phyloP scores from a whole-genome alignment of 305 asterid genomes.

The Rubia tinctorum region DNA sequence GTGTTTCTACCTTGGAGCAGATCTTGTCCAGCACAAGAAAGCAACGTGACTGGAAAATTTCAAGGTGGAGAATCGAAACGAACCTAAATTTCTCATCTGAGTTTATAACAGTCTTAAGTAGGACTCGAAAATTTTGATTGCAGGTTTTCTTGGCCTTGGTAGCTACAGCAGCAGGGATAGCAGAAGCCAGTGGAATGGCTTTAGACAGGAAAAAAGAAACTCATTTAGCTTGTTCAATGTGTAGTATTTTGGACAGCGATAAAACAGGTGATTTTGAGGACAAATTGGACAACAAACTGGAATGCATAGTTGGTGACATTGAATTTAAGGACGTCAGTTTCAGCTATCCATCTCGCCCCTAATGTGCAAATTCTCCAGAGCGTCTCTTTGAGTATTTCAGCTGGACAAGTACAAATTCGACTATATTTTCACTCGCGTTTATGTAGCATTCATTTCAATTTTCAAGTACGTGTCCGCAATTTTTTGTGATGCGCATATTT shows the following conservation, averaged over 20 bases:
- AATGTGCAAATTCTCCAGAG: slow-evolving; percentile 51
- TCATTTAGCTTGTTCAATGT: slow-evolving; percentile 51
- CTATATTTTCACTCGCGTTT: background rate
- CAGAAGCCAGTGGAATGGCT: slow-evolving; percentile 49
- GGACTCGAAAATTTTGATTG: background rate
- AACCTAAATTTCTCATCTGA: background rate
- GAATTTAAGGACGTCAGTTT: slow-evolving; percentile 54
- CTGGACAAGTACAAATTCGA: slow-evolving; percentile 50
- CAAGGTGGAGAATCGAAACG: slow-evolving; percentile 26
- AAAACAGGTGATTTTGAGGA: slow-evolving; percentile 47
- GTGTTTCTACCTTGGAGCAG: slow-evolving; percentile 52
- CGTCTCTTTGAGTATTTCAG: slow-evolving; percentile 47
- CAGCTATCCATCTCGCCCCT: slow-evolving; percentile 64
- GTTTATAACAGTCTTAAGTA: background rate
- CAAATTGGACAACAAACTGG: slow-evolving; percentile 35
- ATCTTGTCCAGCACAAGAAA: slow-evolving; percentile 37
- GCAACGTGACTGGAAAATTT: slow-evolving; percentile 36
- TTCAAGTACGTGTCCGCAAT: background rate
- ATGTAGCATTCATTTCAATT: background rate
- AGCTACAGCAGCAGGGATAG: slow-evolving; percentile 55
- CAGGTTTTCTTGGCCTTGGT: slow-evolving; percentile 69
- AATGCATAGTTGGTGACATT: slow-evolving; percentile 41
- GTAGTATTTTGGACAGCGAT: slow-evolving; percentile 45
- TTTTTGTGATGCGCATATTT: no score
- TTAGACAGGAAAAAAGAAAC: slow-evolving; percentile 49